Base-by-base conservation (phyloP, 2,329 filamentous ascomycete genomes). In the Pseudocercospora fijiensis region DNA sequence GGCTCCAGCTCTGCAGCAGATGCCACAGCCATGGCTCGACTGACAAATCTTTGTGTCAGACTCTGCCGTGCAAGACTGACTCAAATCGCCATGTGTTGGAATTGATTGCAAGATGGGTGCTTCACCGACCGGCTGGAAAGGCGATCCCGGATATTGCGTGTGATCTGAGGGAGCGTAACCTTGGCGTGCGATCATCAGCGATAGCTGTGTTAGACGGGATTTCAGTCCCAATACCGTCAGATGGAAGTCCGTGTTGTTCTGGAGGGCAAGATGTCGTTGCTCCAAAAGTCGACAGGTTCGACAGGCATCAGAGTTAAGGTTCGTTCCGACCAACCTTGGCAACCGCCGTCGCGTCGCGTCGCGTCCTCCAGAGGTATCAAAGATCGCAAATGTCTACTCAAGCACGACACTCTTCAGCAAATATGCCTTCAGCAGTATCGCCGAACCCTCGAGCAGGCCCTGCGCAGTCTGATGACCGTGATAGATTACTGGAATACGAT, bases 401-500 rank as follows among this genome's bases (percentile, higher is more conserved):
- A 20, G 10, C 18, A 28, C n/a, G 18, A 26, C 20, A 18, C 26
- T n/a, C 67, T 67, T 60, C 62, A 66, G 18, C 63, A 63, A 45
- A 26, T 20, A 77, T 76, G 75, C 67, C 73, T 49, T 70, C 72
- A 33, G 72, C 73, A 57, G 64, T 70, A 57, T 61, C 69, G n/a
- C 65, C 68, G 33, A 65, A 67, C 52, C 62, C 58, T 4, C 60
- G 59, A 26, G 65, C 67, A n/a, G 67, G 52, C 33, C 62, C 64
- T 37, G 62, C 64, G 4, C 66, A 58, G 20, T 63, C 78, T 3
- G 80, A 84, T 60, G 82, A 85, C 24, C 78, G 88, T 27, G 86
- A 90, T 65, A 87, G 88, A 57, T 81, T 96, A 9, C 89, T 95
- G 70, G 86, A 93, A 71, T 94, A 94, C 74, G 88, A 92, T 70